Evolutionary conservation across 164 flowering plant species (phyloP), one percentile per base, ranked within the genome.

Genomic region (Berberis vulgaris): DNA sequence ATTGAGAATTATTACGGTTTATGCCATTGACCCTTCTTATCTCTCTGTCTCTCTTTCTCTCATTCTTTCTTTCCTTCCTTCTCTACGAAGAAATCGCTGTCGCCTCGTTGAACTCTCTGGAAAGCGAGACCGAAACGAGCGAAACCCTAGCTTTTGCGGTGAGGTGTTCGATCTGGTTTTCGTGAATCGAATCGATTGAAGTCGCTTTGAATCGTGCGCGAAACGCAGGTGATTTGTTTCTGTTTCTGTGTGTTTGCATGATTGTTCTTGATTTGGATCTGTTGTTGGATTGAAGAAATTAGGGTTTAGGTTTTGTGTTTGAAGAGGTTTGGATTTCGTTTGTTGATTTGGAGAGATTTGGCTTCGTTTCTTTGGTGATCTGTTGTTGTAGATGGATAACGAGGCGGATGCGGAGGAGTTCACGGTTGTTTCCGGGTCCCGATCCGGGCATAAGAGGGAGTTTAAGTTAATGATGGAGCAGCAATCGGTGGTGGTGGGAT

Each of bases 361-460:
- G 13, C 3, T 57, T 26, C 41, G 7, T 26, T 41, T 7, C 1
- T 7, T 57, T 2, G 8, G 40, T 41, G n/a, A 41, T 57, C 41
- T 57, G 60, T 2, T 41, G 7, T 3, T 57, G 12, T 55, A n/a
- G 59, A 75, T 75, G 78, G 72, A 65, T 42, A 62, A 71, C 60
- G 69, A 67, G 8, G 45, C 67, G 7, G 71, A 74, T 43, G 26
- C 67, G 4, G 71, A 63, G 55, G 57, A 52, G 45, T 71, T 71
- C 60, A 45, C 66, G 60, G 26, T 59, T 63, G 49, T 63, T 38
- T 63, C 64, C 12, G 67, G 74, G 42, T 66, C 67, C n/a, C 56
- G 79, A 47, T 45, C 61, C 6, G 77, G 77, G n/a, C 52, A 49
- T n/a, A 77, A 77, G 44, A 72, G 80, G 13, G 80, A 77, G 66